Evolutionary conservation across 1,284 basidiomycete genomes (phyloP), one percentile per base, ranked within the genome.

Genomic region (Rhodotorula mucilaginosa): DNA sequence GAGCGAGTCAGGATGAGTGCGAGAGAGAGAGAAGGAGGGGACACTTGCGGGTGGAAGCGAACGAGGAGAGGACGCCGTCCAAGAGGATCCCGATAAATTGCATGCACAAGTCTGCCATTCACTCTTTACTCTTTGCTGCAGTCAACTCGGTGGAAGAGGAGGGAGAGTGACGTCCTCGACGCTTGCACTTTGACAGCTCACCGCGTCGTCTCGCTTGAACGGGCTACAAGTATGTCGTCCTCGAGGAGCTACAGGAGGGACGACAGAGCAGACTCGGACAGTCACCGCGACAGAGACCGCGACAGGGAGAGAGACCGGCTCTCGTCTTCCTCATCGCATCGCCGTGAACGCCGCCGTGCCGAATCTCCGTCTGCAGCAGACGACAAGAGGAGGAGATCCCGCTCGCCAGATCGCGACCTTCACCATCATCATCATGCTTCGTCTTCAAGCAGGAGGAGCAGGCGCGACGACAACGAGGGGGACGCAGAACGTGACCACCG

Each of bases 381-480:
- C 10, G 39, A 44, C 39, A 13, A 44, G 10, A 44, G 12, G 34
- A 34, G 34, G 39, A 44, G 39, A 12, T 44, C 39, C 10, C 39
- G 39, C 10, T 44, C 39, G 39, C 39, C 39, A 44, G 39, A 44
- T 44, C 39, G 39, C 10, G 39, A 44, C 1, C 39, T 0, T 44
- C 39, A 44, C 39, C 39, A 2, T 44, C 39, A 13, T 2, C 39
- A 44, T 10, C 39, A 44, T 44, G 10, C 39, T 44, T 44, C 39
- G 39, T 49, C 48, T 71, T 78, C 68, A 58, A 64, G 68, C 46
- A 62, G 66, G 59, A 64, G 67, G 46, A 67, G 72, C n/a, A 52
- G 72, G 44, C 44, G 67, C 18, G 77, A 79, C 44, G 64, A 71
- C n/a, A n/a, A n/a, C 12, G 77, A 80, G 39, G 68, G 76, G 39